phyloP scores from a whole-genome alignment of 306 rosid genomes.

The Fagus sylvatica region DNA sequence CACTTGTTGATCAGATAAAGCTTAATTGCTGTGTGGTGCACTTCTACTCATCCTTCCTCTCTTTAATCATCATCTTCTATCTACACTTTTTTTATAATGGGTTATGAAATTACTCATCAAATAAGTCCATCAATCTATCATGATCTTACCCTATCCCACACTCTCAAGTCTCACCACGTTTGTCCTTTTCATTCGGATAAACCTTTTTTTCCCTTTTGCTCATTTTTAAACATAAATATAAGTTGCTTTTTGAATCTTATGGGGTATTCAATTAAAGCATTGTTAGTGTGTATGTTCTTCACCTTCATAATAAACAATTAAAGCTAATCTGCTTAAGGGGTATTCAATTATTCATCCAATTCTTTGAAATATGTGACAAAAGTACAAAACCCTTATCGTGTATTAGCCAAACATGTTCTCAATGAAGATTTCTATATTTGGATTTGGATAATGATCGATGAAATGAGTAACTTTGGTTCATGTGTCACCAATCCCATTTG shows the following conservation, averaged over 20 bases:
- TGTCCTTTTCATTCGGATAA: constrained; percentile 19
- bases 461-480: neutral
- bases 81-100: constrained; percentile 28
- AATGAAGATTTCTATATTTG: constrained; percentile 8
- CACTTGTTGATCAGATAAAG: constrained; percentile 21
- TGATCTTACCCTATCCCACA: constrained; percentile 3
- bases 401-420: constrained; percentile 28
- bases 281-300: neutral
- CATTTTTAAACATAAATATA: constrained; percentile 28
- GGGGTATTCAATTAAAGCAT: neutral
- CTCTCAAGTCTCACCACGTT: neutral
- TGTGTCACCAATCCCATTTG: constrained; percentile 5
- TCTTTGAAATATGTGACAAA: constrained; percentile 9
- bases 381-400: constrained; percentile 32
- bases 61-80: constrained; percentile 40
- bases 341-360: neutral
- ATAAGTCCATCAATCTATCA: neutral
- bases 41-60: constrained; percentile 26
- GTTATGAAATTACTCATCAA: neutral
- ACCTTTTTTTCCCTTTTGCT: neutral
- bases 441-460: constrained; percentile 11
- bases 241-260: constrained; percentile 34
- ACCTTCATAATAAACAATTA: constrained; percentile 21
- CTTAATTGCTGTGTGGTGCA: constrained; percentile 31
- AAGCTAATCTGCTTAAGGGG: constrained; percentile 30